Conservation (phyloP, 768 basidiomycete species). For the Phanerodontia chrysosporium region DNA sequence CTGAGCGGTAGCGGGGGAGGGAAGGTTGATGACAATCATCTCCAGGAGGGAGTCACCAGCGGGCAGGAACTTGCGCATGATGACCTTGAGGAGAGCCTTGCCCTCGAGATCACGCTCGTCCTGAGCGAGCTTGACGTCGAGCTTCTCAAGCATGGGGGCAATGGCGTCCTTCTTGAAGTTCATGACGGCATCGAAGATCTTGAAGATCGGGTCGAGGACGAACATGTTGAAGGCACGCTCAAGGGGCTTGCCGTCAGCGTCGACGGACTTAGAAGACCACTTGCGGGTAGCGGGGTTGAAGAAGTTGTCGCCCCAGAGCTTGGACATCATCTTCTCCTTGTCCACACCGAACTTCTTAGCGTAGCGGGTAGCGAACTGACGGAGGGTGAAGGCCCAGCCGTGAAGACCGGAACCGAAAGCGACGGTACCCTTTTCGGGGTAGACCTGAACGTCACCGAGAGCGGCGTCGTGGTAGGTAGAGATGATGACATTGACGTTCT, state of each 20-base stretch:
- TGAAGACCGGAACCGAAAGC: constrained; percentile 99
- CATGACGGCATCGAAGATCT: constrained; percentile 97
- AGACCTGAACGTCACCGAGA: constrained; percentile 98
- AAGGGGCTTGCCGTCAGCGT: constrained; percentile 82
- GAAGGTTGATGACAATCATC: constrained; percentile 99
- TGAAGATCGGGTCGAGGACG: constrained; percentile 99
- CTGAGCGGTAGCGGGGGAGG: constrained; percentile 95
- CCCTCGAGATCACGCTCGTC: constrained; percentile 94
- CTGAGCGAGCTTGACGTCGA: constrained; percentile 82
- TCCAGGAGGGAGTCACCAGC: constrained; percentile 98
- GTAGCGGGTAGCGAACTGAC: constrained; percentile 92
- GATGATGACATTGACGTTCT: constrained; percentile 97
- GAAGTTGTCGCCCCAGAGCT: constrained; percentile 99
- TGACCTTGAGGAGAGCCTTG: constrained; percentile 91
- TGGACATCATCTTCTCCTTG: constrained; percentile 96
- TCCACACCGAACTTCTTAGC: constrained; percentile 99
- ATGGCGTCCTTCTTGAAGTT: constrained; percentile 97
- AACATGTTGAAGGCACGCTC: constrained; percentile 99
- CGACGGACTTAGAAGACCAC: constrained; percentile 79
- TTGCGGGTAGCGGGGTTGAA: constrained; percentile 97
- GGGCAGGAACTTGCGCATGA: constrained; percentile 99
- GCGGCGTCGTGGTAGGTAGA: constrained; percentile 92
- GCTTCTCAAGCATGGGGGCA: constrained; percentile 86
- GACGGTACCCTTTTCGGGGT: constrained; percentile 96
- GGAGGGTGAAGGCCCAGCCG: constrained; percentile 99